Conservation (phyloP, 176 grass and related monocot genomes). For the Bolboschoenus planiculmis region DNA sequence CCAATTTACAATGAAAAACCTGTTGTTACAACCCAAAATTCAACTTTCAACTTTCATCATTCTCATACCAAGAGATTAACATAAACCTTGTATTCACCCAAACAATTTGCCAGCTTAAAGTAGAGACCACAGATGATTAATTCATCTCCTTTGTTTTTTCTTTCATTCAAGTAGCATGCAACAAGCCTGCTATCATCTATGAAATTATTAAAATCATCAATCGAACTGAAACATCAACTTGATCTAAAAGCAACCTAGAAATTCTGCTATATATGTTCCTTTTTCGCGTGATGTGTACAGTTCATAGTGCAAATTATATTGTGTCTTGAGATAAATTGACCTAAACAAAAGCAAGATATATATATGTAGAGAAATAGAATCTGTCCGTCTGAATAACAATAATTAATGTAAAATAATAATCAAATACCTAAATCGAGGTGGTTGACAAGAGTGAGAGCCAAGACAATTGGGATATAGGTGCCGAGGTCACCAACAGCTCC, state of each 20-base stretch:
- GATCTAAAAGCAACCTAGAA: neutral
- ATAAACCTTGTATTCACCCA: neutral
- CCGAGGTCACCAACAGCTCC: slow-evolving; percentile 78
- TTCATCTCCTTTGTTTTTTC: neutral
- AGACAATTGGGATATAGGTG: slow-evolving; percentile 86
- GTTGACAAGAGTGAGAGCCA: slow-evolving; percentile 65
- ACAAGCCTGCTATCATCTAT: neutral
- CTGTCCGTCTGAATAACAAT: too few relatives aligned
- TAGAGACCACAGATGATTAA: neutral
- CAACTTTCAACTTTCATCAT: neutral
- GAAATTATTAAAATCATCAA: neutral
- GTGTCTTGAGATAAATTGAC: neutral
- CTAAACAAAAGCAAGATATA: neutral
- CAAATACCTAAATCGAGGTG: slow-evolving; percentile 45
- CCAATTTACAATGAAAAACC: neutral
- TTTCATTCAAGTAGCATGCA: neutral
- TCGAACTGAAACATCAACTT: neutral
- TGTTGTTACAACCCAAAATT: neutral
- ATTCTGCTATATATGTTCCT: neutral
- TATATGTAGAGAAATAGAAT: too few relatives aligned
- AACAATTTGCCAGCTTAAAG: neutral
- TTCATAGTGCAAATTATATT: neutral
- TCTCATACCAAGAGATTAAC: neutral
- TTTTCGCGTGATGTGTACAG: neutral
- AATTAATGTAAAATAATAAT: too few relatives aligned